Evolutionary conservation across 1,284 basidiomycete species (phyloP).

Genomic region (Ustilago cynodontis): DNA sequence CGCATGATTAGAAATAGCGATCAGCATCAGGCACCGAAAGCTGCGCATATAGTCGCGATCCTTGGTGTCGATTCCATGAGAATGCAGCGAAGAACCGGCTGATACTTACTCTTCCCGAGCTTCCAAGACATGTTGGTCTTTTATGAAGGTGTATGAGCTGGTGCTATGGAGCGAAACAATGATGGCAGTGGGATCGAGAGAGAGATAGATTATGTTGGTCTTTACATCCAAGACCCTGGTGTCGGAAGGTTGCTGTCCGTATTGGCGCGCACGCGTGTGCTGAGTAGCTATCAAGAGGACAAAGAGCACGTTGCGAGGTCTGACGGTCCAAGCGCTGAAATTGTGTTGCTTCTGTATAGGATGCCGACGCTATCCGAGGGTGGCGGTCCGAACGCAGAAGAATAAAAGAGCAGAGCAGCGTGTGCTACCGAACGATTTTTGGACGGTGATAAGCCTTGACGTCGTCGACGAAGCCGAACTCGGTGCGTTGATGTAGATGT

Average conservation of each 20-base stretch:
- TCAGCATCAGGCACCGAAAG: too few species aligned
- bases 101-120: conserved; percentile 62
- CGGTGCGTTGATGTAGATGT: neutral
- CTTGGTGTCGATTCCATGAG: neutral
- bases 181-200: neutral
- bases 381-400: conserved; percentile 3
- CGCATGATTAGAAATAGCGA: too few species aligned
- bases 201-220: neutral
- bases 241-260: neutral
- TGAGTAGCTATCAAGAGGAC: neutral
- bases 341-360: neutral
- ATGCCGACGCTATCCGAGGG: neutral
- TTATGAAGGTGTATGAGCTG: neutral
- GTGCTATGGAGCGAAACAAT: neutral
- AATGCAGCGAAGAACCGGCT: neutral
- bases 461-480: neutral
- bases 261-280: neutral
- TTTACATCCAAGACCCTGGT: neutral
- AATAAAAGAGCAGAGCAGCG: neutral
- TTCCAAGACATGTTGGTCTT: conserved; percentile 58
- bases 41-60: neutral
- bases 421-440: neutral
- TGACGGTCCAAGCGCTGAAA: neutral
- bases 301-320: neutral
- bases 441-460: neutral